A percentile compares a stretch with the other conserved stretches of the same genome.
These are phyloP conservation scores for Solanum lycopersicoides DNA, from an alignment of 257 asterid genomes.

Conservation along the genomic window DNA sequence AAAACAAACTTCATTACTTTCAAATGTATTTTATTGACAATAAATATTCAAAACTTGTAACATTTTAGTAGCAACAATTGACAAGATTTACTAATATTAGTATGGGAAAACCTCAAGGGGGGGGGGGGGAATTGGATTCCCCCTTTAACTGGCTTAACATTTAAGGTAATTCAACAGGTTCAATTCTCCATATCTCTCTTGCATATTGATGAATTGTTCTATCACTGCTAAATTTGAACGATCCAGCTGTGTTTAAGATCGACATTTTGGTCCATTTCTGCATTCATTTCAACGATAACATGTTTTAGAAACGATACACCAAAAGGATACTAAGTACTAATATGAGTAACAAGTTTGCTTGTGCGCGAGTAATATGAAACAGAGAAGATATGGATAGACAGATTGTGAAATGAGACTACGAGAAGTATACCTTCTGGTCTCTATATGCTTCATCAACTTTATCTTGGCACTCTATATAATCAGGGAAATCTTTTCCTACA, in stretches of 20 bases:
- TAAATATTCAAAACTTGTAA: not conserved
- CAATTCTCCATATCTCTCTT: conserved; percentile 59
- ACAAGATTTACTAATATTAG: not conserved
- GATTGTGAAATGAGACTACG: not conserved
- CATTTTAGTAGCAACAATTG: not conserved
- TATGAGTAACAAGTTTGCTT: not conserved
- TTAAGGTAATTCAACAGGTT: conserved; percentile 34
- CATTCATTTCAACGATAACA: not conserved
- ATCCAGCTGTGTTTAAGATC: conserved; percentile 75
- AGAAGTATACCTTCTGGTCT: conserved; percentile 42
- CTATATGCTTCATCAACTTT: conserved; percentile 69
- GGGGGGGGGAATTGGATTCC: not conserved
- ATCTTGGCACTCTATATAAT: conserved; percentile 83
- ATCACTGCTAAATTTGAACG: conserved; percentile 84
- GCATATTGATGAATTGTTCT: conserved; percentile 75
- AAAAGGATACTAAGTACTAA: not conserved
- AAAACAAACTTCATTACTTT: not conserved
- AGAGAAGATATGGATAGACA: not conserved
- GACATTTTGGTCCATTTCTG: conserved; percentile 89
- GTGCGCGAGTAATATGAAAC: not conserved
- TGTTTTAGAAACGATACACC: not conserved
- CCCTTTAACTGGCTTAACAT: not conserved
- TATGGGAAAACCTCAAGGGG: not conserved
- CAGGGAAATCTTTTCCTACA: conserved; percentile 85
- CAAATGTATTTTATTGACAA: not conserved